Evolutionary conservation across 2,329 filamentous ascomycete genomes (phyloP).

Genomic region (Ramularia endophylla): DNA sequence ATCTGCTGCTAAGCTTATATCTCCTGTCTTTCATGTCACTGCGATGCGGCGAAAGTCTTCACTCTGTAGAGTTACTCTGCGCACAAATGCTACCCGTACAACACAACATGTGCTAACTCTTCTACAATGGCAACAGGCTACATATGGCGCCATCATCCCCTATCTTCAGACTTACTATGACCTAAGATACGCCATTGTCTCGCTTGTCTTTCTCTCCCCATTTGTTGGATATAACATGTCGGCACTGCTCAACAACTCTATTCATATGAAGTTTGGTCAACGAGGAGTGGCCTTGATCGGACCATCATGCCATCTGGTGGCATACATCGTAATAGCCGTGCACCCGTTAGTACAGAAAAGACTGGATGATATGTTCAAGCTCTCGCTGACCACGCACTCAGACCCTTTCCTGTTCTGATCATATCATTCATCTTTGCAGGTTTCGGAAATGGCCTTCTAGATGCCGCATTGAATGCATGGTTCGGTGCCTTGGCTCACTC

Average conservation of each 20-base stretch:
- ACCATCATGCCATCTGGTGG: slow-evolving; percentile 56
- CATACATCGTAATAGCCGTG: slow-evolving; percentile 59
- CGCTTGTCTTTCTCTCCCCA: slow-evolving; percentile 61
- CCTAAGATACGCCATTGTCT: slow-evolving; percentile 57
- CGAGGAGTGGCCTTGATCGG: slow-evolving; percentile 64
- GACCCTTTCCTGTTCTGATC: slow-evolving; percentile 59
- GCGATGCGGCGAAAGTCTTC: no score
- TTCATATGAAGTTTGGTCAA: slow-evolving; percentile 62
- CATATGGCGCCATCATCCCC: slow-evolving; percentile 41
- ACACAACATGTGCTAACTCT: background rate
- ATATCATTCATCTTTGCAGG: slow-evolving; percentile 61
- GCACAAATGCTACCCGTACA: slow-evolving; percentile 27
- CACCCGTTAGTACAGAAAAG: slow-evolving; percentile 45
- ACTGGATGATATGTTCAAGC: no score
- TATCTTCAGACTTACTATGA: slow-evolving; percentile 58
- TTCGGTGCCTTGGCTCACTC: slow-evolving; percentile 66
- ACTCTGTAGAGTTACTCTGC: no score
- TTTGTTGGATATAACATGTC: slow-evolving; percentile 60
- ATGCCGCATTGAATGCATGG: slow-evolving; percentile 57
- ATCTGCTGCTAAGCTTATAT: no score
- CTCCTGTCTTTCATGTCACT: no score
- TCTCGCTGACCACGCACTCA: no score
- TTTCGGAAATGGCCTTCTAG: slow-evolving; percentile 65
- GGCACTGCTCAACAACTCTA: slow-evolving; percentile 57
- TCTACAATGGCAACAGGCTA: slow-evolving; percentile 1